Evolutionary conservation across 2,329 filamentous ascomycete species (phyloP).

Genomic region (Aspergillus novoparasiticus): DNA sequence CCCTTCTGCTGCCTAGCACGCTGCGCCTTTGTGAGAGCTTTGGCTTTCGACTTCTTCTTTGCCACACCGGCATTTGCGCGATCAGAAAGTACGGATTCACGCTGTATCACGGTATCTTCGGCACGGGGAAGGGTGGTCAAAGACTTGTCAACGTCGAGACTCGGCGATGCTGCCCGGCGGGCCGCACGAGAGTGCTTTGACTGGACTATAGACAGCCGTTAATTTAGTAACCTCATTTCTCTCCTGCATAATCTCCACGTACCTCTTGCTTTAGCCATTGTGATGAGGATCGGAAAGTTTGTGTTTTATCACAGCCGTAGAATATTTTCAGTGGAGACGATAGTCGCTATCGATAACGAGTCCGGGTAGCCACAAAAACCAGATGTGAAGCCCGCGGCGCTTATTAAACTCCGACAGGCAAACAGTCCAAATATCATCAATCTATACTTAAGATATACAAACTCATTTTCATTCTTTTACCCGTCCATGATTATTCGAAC

Average conservation of each 20-base stretch:
- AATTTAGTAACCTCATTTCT: constrained; percentile 8
- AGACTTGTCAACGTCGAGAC: constrained; percentile 55
- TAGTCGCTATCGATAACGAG: constrained; percentile 40
- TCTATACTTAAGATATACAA: neutral
- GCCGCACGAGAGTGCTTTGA: constrained; percentile 62
- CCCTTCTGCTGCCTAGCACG: constrained; percentile 56
- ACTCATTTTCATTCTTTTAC: constrained; percentile 12
- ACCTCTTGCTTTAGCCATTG: constrained; percentile 45
- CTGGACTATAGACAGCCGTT: constrained; percentile 42
- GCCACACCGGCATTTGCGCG: constrained; percentile 55
- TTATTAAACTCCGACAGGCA: constrained; percentile 11
- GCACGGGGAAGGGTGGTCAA: constrained; percentile 46
- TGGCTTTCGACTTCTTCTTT: constrained; percentile 53
- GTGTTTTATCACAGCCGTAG: neutral
- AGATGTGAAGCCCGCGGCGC: constrained; percentile 24
- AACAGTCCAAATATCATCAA: neutral
- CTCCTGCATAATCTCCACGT: constrained; percentile 16
- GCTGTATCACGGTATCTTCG: constrained; percentile 40
- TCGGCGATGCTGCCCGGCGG: constrained; percentile 59
- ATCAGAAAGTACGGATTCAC: constrained; percentile 51
- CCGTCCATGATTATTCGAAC: constrained; percentile 12
- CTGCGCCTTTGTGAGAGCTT: constrained; percentile 56
- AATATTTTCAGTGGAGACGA: constrained; percentile 32
- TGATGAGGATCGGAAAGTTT: constrained; percentile 8
- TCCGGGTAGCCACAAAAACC: constrained; percentile 32